Base-by-base conservation (phyloP, 306 rosid species). In the Oxytropis ochrocephala region DNA sequence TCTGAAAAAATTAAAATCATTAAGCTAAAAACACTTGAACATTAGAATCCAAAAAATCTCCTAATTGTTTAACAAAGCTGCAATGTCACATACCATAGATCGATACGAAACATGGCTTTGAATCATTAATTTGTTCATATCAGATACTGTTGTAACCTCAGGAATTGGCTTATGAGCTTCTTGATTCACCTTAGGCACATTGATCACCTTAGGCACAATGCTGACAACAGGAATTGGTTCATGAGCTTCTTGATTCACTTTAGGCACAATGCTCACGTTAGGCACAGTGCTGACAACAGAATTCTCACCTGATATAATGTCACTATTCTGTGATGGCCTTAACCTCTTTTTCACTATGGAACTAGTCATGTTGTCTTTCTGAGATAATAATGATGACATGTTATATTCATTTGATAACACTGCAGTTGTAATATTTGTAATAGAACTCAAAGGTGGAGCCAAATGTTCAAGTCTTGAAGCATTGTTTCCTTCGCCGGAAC, bases 51-150 rank as follows among this genome's bases (percentile, higher is more conserved):
- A 24, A 63, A 27, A n/a, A 32, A 50, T 7, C 13, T 30, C 47
- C 10, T 21, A 29, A 14, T 67, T 33, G n/a, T n/a, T n/a, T 32
- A 69, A 24, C 30, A 43, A 67, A 68, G 67, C 29, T 32, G 5
- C 59, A 53, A 24, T 16, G 59, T 65, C 70, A 70, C 74, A 47
- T 68, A 92, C 98, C 90, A 82, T 64, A 8, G 90, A 78, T 57
- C 57, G 70, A 77, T 55, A 78, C 3, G 84, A 82, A 6, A 61
- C 75, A 19, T 19, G 88, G 51, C 86, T 86, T 74, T 85, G 86
- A 60, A 75, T 53, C 68, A 89, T 82, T 51, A 90, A 65, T 33
- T 79, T 75, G 65, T 85, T 80, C 98, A 90, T 92, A 32, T 88
- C 96, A 70, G 91, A 81, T 41, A 93, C 59, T 16, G 91, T 42